Evolutionary conservation across 1,284 basidiomycete genomes (phyloP), one percentile per base, ranked within the genome.

Genomic region (Trametes hirsuta): DNA sequence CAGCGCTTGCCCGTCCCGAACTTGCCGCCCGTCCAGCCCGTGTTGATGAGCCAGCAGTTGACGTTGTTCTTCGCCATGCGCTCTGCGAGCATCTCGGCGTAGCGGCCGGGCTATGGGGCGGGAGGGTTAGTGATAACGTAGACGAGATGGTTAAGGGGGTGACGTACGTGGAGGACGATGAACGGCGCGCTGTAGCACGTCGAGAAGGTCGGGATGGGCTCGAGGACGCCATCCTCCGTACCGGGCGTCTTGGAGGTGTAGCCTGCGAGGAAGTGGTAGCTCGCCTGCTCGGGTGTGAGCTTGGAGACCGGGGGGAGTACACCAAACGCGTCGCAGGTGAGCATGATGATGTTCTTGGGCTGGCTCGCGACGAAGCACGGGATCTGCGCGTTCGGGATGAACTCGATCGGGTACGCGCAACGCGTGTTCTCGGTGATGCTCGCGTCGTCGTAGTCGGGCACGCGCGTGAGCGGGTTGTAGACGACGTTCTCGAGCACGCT

Each of bases 111-210:
- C 88, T 96, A 80, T 30, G 81, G 76, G 61, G 84, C 5, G 76
- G 65, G 83, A 22, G 25, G 72, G 40, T 46, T 21, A 50, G 46
- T 11, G 21, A 48, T 48, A 55, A 39, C 46, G 39, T 22, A 65
- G 22, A 15, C 12, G 45, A 37, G 45, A 44, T 10, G 30, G 35
- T 35, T 10, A 8, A 47, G 54, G 24, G 47, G 47, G 9, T 22
- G 10, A 77, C 85, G 41, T 72, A 88, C 87, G 80, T 97, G 96
- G 61, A 98, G 92, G 66, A 98, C 92, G 74, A 99, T 97, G 86
- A 99, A 99, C 35, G 97, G 97, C 63, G 97, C 97, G 69, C 93
- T 94, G 85, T 98, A 98, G 79, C 96, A 98, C 39, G 97, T 98
- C 30, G 95, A 98, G 88, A 99, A 99, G 51, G 97, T 99, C 22